Evolutionary conservation across 345 rosid genomes (phyloP), one percentile per base, ranked within the genome.

Genomic region (Odontarrhena argentea): DNA sequence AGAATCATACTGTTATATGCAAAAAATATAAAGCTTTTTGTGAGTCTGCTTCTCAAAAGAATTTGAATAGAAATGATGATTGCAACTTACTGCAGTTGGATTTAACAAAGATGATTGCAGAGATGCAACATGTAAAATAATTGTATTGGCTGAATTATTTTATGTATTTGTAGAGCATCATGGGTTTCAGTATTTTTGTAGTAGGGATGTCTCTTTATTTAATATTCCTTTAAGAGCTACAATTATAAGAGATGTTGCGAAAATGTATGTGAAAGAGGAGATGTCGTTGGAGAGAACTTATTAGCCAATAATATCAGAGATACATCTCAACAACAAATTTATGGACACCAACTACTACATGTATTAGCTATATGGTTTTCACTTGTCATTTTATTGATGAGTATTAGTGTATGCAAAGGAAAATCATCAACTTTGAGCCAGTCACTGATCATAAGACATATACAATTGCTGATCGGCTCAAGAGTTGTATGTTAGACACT

Each of bases 391-490:
- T 59, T 3, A 59, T 59, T 1, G 51, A 59, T n/a, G 24, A 59
- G 24, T 22, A 40, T 3, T 42, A 37, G 37, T 12, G 10, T 24
- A 26, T 59, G 28, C 2, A 62, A 45, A 62, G 54, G 3, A 47
- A 62, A 15, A 24, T 36, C 41, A 14, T 61, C 6, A 35, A 38
- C 38, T 60, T 60, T 6, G 44, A 42, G n/a, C 28, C 11, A 8
- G 50, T 44, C 25, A 12, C 51, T 3, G 38, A 43, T 60, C 65
- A 60, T 28, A 60, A 60, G 4, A 52, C 40, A 43, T n/a, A 42
- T 38, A 42, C 41, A 60, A 41, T 60, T 42, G 37, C 25, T 15
- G 37, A 45, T 0, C 4, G 25, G 7, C 38, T 60, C 13, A 42
- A n/a, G 40, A 60, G 50, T 42, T 43, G 38, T 13, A 42, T 60